Conservation (phyloP, 2,329 filamentous ascomycete species). For the Cladosporium sp. region DNA sequence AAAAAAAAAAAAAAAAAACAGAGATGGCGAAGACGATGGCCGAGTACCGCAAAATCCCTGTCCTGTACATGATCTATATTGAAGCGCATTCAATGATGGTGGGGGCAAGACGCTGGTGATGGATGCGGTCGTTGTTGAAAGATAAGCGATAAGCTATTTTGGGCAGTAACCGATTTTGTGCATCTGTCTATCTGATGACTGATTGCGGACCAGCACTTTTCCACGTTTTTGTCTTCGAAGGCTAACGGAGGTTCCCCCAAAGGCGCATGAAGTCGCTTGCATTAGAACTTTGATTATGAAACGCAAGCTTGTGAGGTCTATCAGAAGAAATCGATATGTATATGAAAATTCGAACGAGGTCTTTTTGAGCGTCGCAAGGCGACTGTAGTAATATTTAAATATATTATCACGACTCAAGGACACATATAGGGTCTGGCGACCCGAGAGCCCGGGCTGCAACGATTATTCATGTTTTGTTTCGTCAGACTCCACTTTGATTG, state of each 20-base stretch:
- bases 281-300: not conserved
- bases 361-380: not conserved
- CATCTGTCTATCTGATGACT: too few species aligned
- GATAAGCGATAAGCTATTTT: too few species aligned
- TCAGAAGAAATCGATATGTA: not conserved
- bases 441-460: not conserved
- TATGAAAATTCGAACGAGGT: not conserved
- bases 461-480: not conserved
- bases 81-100: slow-evolving; percentile 33
- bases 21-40: slow-evolving; percentile 32
- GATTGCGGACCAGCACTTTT: too few species aligned
- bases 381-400: not conserved
- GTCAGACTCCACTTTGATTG: slow-evolving; percentile 2
- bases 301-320: not conserved
- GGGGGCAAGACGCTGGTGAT: slow-evolving; percentile 32
- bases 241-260: too few species aligned
- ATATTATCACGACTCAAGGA: not conserved
- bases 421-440: not conserved
- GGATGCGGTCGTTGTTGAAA: slow-evolving; percentile 22
- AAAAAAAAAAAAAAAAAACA: slow-evolving; percentile 25
- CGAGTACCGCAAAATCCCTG: slow-evolving; percentile 31
- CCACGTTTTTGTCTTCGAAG: too few species aligned
- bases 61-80: slow-evolving; percentile 31
- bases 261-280: not conserved
- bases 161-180: too few species aligned